Evolutionary conservation across 345 rosid species (phyloP).

Genomic region (Boechera stricta): DNA sequence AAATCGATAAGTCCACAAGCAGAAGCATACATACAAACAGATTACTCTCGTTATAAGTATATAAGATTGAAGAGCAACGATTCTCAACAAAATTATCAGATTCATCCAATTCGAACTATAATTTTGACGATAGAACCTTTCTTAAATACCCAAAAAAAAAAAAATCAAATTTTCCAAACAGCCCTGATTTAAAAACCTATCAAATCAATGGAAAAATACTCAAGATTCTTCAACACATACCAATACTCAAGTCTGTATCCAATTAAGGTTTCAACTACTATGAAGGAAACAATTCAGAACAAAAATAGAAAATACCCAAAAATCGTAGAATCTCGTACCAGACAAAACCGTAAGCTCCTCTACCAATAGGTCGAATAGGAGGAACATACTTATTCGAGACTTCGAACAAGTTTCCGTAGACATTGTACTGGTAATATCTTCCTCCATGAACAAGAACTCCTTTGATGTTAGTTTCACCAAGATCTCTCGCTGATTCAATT

Average conservation of each 20-base stretch:
- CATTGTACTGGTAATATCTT: constrained; percentile 54
- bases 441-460: constrained; percentile 52
- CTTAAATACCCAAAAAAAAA: neutral
- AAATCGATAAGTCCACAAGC: neutral
- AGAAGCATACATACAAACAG: constrained; percentile 1
- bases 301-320: neutral
- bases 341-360: constrained; percentile 67
- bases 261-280: constrained; percentile 8
- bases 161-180: neutral
- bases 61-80: neutral
- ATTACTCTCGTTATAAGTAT: too few species aligned
- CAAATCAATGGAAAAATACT: neutral
- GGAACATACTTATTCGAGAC: constrained; percentile 60
- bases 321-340: constrained; percentile 41
- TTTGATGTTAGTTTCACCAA: constrained; percentile 28
- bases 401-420: constrained; percentile 61
- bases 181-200: neutral
- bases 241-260: neutral
- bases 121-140: neutral
- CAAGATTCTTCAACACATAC: constrained; percentile 1
- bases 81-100: neutral
- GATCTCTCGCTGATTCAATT: constrained; percentile 29
- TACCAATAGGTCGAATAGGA: constrained; percentile 61
- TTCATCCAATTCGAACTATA: neutral
- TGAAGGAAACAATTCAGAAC: neutral